Conservation (phyloP, 306 rosid genomes). For the Rubus idaeus region DNA sequence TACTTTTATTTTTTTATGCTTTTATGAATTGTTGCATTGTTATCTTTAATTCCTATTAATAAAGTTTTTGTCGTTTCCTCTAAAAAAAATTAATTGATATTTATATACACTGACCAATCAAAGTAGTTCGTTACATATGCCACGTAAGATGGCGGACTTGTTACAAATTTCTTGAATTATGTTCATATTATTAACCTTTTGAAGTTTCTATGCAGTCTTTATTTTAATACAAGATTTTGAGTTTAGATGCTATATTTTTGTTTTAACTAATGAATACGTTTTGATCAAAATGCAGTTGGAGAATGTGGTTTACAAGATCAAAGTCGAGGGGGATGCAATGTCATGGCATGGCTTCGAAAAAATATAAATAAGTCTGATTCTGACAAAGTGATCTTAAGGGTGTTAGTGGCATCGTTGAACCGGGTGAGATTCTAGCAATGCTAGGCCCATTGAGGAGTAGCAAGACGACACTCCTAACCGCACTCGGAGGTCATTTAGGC, state of each 20-base stretch:
- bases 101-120: no score
- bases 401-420: slow-evolving; percentile 52
- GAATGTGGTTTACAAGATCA: slow-evolving; percentile 54
- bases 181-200: no score
- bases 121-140: no score
- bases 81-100: no score
- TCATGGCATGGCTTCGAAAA: slow-evolving; percentile 25
- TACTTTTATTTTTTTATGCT: no score
- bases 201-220: no score
- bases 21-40: no score
- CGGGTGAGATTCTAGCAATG: slow-evolving; percentile 79
- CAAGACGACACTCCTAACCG: slow-evolving; percentile 72
- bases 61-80: no score
- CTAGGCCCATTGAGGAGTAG: slow-evolving; percentile 89
- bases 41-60: no score
- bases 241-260: neutral
- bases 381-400: slow-evolving; percentile 60
- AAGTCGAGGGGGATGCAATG: slow-evolving; percentile 19
- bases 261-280: neutral
- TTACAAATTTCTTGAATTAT: no score
- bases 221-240: no score
- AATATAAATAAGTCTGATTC: slow-evolving; percentile 12
- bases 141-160: no score
- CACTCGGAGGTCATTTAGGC: slow-evolving; percentile 62
- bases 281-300: slow-evolving; percentile 40